Conservation (phyloP, 2,329 filamentous ascomycete species). For the Penicillium brevicompactum region DNA sequence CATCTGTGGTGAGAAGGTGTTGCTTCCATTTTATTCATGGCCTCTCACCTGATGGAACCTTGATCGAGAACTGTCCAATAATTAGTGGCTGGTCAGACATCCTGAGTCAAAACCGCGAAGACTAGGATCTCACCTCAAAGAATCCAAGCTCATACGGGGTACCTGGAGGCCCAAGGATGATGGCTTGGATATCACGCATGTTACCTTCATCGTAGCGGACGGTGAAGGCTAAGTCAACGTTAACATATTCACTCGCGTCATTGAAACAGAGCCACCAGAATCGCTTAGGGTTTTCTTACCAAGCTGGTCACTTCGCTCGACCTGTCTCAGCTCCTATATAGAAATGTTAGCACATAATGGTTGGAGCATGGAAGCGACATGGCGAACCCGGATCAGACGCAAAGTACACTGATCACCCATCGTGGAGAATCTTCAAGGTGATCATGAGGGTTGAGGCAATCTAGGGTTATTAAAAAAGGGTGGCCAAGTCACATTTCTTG, state of each 20-base stretch:
- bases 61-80: slow-evolving; percentile 69
- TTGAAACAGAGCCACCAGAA: background rate
- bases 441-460: background rate
- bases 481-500: background rate
- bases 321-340: slow-evolving; percentile 16
- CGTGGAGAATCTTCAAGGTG: background rate
- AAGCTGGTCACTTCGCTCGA: slow-evolving; percentile 13
- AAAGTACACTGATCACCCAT: slow-evolving; percentile 20
- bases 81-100: background rate
- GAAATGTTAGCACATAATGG: background rate
- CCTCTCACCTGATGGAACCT: slow-evolving; percentile 69
- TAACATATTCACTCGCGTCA: slow-evolving; percentile 9
- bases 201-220: slow-evolving; percentile 87
- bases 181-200: slow-evolving; percentile 80
- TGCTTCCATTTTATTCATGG: background rate
- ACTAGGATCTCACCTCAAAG: slow-evolving; percentile 70
- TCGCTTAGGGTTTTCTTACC: slow-evolving; percentile 4
- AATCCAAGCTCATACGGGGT: slow-evolving; percentile 97
- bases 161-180: slow-evolving; percentile 90
- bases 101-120: background rate
- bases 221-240: slow-evolving; percentile 65
- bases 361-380: background rate
- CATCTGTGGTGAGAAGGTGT: slow-evolving; percentile 1
- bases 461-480: background rate
- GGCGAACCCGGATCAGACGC: slow-evolving; percentile 18